Percentiles rank a stretch among this genome's conserved stretches.
Evolutionary conservation across 2,329 filamentous ascomycete genomes (phyloP).

Genomic region (Stachybotrys elegans): DNA sequence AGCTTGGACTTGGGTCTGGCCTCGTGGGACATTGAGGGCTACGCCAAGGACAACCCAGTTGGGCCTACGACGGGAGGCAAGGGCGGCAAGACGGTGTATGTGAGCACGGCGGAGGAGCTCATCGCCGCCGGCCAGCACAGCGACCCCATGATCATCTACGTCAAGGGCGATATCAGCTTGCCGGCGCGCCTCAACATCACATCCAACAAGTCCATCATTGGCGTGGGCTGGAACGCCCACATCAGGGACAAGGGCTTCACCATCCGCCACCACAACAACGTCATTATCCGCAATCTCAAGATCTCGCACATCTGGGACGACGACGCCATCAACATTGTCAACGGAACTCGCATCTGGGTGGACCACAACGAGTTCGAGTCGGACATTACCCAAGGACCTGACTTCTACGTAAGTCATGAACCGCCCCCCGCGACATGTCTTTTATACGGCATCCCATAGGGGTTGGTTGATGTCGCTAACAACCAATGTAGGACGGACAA

Average conservation of each 20-base stretch:
- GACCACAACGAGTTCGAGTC: constrained; percentile 43
- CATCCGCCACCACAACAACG: constrained; percentile 29
- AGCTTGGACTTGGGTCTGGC: constrained; percentile 6
- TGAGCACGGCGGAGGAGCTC: constrained; percentile 36
- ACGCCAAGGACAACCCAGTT: constrained; percentile 29
- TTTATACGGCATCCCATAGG: too few species aligned
- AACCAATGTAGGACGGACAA: constrained; percentile 33
- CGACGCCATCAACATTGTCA: constrained; percentile 38
- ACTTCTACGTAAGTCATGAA: constrained; percentile 24
- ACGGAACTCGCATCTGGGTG: constrained; percentile 40
- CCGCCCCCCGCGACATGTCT: too few species aligned
- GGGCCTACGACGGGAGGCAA: constrained; percentile 32
- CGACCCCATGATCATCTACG: constrained; percentile 35
- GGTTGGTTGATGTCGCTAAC: neutral
- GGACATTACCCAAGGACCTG: constrained; percentile 32
- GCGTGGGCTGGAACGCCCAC: constrained; percentile 26
- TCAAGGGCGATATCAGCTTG: constrained; percentile 25
- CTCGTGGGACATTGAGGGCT: constrained; percentile 18
- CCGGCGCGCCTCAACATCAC: constrained; percentile 36
- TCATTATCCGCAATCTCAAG: constrained; percentile 34
- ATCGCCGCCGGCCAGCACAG: constrained; percentile 37
- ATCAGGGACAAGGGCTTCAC: constrained; percentile 31
- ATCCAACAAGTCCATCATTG: constrained; percentile 39
- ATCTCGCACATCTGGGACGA: constrained; percentile 30
- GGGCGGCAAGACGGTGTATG: constrained; percentile 42